Evolutionary conservation across 2,329 filamentous ascomycete genomes (phyloP), one percentile per base, ranked within the genome.

Genomic region (Thielaviopsis euricoi): DNA sequence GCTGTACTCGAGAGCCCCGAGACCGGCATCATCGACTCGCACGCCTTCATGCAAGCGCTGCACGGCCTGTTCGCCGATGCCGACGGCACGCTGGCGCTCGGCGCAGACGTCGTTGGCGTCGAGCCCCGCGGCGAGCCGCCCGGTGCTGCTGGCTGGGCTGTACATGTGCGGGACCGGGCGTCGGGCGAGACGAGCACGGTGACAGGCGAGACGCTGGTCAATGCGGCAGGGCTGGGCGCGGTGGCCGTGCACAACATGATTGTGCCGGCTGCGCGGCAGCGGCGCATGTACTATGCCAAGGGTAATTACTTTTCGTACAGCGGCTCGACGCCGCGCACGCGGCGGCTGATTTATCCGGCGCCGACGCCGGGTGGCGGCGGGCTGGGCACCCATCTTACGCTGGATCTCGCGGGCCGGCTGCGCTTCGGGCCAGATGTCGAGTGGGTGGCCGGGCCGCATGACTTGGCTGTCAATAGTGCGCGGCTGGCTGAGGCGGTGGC

Each of bases 401-500:
- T 97, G 59, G 93, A 98, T 68, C 78, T 97, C 71, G 79, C 75
- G 0, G 90, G 91, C 0, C 81, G 87, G 0, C 78, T 97, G 50
- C 85, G 89, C 43, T 98, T 98, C 69, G 93, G 93, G 0, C 93
- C 93, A 0, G 93, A 98, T 67, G 86, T 96, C 15, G 89, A 97
- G 69, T 97, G 93, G 93, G 85, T 95, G 0, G 79, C 85, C 53
- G 72, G 76, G 1, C 81, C 89, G 0, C 70, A 72, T 9, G 82
- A 95, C 65, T 74, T 95, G n/a, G 73, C 75, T 1, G 84, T 86
- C 17, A 88, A 81, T 63, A 71, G 75, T 1, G 73, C 73, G 22
- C 76, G 86, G 13, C 72, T 95, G 58, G 68, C 72, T 1, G 74
- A 79, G 46, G 90, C 90, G 0, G 69, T 95, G 0, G 73, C 73